These are phyloP conservation scores for Sarcodon sp. DNA, from an alignment of 768 basidiomycete genomes.

Conservation along the genomic window DNA sequence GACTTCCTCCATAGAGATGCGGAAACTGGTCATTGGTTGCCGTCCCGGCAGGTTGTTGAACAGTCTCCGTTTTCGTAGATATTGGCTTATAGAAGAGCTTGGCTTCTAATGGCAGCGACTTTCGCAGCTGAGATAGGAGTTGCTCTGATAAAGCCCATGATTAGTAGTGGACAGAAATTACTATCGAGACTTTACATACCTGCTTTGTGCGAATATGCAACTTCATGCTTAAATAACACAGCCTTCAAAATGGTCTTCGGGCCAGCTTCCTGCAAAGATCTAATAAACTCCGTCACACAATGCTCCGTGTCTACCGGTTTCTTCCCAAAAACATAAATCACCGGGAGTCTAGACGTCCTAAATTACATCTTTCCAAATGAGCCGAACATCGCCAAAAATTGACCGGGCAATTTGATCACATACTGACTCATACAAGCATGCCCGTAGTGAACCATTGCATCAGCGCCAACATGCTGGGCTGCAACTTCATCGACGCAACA, in stretches of 20 bases:
- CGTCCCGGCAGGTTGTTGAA: neutral
- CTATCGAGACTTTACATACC: slow-evolving; percentile 24
- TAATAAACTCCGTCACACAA: slow-evolving; percentile 31
- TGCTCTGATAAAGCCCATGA: slow-evolving; percentile 16
- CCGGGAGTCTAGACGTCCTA: slow-evolving; percentile 80
- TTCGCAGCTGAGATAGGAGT: slow-evolving; percentile 17
- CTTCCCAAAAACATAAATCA: slow-evolving; percentile 84
- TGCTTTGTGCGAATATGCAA: slow-evolving; percentile 57
- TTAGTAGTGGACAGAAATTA: neutral
- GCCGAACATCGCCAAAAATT: neutral
- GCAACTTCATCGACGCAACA: slow-evolving; percentile 97
- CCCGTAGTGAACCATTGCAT: slow-evolving; percentile 89
- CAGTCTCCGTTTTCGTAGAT: neutral
- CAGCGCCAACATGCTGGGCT: slow-evolving; percentile 87
- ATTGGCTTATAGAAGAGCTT: slow-evolving; percentile 25
- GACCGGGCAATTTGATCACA: slow-evolving; percentile 16
- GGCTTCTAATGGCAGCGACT: slow-evolving; percentile 12
- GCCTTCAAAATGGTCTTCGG: slow-evolving; percentile 6
- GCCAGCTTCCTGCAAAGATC: slow-evolving; percentile 14
- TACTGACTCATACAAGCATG: slow-evolving; percentile 93
- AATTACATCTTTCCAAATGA: neutral
- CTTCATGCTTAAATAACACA: slow-evolving; percentile 61
- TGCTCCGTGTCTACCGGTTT: slow-evolving; percentile 43
- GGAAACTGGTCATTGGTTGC: neutral
- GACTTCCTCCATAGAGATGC: neutral